Base-by-base conservation (phyloP, 495 filamentous ascomycete species). In the Cairneyella variabilis region DNA sequence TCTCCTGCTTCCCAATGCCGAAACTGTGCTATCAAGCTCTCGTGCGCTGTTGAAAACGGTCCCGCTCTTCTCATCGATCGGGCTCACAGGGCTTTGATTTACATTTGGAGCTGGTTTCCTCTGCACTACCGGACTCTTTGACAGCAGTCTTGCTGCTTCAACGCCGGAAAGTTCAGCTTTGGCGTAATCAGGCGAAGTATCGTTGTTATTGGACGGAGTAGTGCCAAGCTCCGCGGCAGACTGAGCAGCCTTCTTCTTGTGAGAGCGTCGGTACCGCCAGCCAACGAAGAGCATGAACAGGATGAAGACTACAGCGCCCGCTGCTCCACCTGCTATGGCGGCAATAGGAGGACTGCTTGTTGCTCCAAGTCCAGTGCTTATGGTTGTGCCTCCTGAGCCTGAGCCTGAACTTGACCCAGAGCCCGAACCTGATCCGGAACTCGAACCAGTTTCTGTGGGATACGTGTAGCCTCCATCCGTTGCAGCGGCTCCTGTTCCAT, bases 271-370 rank as follows among this genome's bases (percentile, higher is more conserved):
- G n/a, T 48, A 55, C 9, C 42, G 18, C 30, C 37, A 55, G 22
- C 10, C 16, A 4, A 25, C 52, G n/a, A 40, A 23, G 20, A 48
- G 14, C n/a, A 55, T 55, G 22, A 71, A 21, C 10, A 60, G 64
- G 1, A 68, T 58, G 2, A 66, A 65, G 10, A 65, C 59, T 25
- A 72, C 59, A 21, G 54, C 65, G 5, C 69, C 74, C 1, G 65
- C 69, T 0, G 70, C 68, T 4, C 65, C 64, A 0, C 71, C 74
- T 1, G 56, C 67, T 28, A 76, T 72, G 7, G 67, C 38, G 10
- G 34, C 58, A 4, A 59, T 59, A 30, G 40, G 48, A 40, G 45
- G 30, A 32, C n/a, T 2, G 42, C 28, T 21, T 50, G 16, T 20
- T 18, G 40, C 3, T 46, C 49, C 23, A 30, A 38, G 17, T 51